Conservation (phyloP, 1,139 yeast species). For the Sugiyamaella grinbergsii region DNA sequence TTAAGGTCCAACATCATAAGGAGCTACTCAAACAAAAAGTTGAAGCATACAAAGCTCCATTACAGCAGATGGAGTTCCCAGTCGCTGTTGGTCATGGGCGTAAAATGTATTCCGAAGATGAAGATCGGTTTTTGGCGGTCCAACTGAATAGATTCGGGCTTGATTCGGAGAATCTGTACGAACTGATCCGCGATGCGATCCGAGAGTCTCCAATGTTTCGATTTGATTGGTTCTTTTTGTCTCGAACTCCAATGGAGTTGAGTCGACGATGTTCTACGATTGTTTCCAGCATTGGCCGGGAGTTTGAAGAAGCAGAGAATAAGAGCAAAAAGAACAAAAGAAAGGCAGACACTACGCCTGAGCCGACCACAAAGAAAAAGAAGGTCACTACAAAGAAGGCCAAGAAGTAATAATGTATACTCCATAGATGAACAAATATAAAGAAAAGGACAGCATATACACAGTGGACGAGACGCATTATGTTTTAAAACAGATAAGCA, state of each 20-base stretch:
- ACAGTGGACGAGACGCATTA: too few species aligned
- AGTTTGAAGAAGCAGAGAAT: constrained; percentile 55
- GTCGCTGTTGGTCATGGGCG: constrained; percentile 91
- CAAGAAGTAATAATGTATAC: constrained; percentile 6
- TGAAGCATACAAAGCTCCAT: constrained; percentile 63
- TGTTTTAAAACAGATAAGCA: too few species aligned
- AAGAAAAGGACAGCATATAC: too few species aligned
- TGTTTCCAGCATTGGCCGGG: constrained; percentile 75
- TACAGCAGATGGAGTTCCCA: constrained; percentile 71
- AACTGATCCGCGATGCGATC: constrained; percentile 76
- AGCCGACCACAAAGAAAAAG: constrained; percentile 22
- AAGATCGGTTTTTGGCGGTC: constrained; percentile 77
- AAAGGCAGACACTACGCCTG: constrained; percentile 16
- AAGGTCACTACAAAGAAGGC: constrained; percentile 17
- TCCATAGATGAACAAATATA: too few species aligned
- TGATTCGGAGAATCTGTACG: constrained; percentile 67
- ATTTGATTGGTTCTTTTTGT: constrained; percentile 86
- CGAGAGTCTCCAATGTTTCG: constrained; percentile 70
- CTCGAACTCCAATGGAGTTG: constrained; percentile 82
- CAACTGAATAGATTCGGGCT: constrained; percentile 79
- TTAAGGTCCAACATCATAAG: constrained; percentile 65
- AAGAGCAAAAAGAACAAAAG: constrained; percentile 23
- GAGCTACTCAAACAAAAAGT: constrained; percentile 65
- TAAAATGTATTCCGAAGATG: constrained; percentile 77
- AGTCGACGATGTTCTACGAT: constrained; percentile 81